These are phyloP conservation scores for Cenchrus fungigraminus DNA, from an alignment of 176 grass and related monocot genomes.

Conservation along the genomic window DNA sequence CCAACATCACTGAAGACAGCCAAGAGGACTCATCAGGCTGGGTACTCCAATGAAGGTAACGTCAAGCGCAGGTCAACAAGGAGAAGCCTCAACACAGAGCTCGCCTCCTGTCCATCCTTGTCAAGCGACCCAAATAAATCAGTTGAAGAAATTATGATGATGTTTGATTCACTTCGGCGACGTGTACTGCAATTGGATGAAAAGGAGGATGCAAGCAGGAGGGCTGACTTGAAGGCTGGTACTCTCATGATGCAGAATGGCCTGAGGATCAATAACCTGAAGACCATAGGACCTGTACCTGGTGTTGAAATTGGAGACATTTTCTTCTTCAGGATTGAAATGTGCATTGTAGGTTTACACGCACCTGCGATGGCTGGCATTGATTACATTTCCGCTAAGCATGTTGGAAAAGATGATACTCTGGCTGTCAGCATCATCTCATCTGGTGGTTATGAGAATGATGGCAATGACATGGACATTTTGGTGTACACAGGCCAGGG, in stretches of 20 bases:
- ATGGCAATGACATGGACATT: too few species aligned
- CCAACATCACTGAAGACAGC: not conserved
- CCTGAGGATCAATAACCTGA: not conserved
- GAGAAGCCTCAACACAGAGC: constrained; percentile 44
- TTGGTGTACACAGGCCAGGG: too few species aligned
- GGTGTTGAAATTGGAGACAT: too few species aligned
- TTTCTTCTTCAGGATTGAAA: too few species aligned
- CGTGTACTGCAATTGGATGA: constrained; percentile 53
- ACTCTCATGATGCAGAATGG: not conserved
- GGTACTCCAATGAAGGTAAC: constrained; percentile 3
- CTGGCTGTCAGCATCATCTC: too few species aligned
- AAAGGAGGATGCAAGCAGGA: constrained; percentile 33
- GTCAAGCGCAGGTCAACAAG: constrained; percentile 29
- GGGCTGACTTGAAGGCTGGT: not conserved
- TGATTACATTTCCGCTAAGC: too few species aligned
- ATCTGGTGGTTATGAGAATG: too few species aligned
- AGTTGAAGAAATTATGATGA: constrained; percentile 46
- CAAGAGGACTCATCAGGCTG: constrained; percentile 9
- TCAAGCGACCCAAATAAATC: constrained; percentile 37
- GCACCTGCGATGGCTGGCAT: too few species aligned
- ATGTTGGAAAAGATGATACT: too few species aligned
- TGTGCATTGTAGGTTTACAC: too few species aligned
- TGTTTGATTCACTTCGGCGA: constrained; percentile 64
- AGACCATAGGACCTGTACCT: too few species aligned
- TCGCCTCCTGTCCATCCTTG: constrained; percentile 33